Base-by-base conservation (phyloP, 139 green algal genomes). In the Coelastrella sp. region DNA sequence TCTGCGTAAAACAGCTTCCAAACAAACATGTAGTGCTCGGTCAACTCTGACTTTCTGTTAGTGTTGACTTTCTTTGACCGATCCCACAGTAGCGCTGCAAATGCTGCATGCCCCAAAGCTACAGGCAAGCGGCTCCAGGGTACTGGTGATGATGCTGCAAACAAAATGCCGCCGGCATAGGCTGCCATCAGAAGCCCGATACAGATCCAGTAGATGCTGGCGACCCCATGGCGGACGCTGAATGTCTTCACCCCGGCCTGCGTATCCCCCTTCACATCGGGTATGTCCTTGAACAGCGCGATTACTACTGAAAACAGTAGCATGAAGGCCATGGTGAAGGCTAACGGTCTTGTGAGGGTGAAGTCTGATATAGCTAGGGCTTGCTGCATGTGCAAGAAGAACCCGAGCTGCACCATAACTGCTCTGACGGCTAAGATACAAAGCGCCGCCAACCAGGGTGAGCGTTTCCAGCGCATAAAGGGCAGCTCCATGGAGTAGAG, bases 261-360 rank as follows among this genome's bases (percentile, higher is more conserved):
- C 0, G 64, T 79, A 90, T 99, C 98, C 0, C 98, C 98, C 79
- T 94, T 93, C 3, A 98, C 92, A 85, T 99, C 98, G 2, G 98
- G 98, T 56, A 99, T 96, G 92, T 99, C 98, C 83, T 99, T 99
- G 95, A 99, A 99, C 32, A 99, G 93, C 2, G 98, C 98, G 75
- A 99, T 99, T 59, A 99, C 98, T 11, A 99, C 90, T 7, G 95
- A 97, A 91, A 99, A 99, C 47, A 98, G 75, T 10, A 97, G 89
- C 97, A 99, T 99, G 92, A 99, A 98, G 56, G 73, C 78, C 7
- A 97, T 92, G 3, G 96, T 96, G 93, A 98, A 99, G 8, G 94
- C 19, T 5, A 98, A 76, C 3, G 93, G 92, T 8, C 85, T 89
- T 0, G 90, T 91, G 5, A 94, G 47, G 0, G 61, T 60, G 65